Evolutionary conservation across 257 asterid species (phyloP).

Genomic region (Cruciata laevipes): DNA sequence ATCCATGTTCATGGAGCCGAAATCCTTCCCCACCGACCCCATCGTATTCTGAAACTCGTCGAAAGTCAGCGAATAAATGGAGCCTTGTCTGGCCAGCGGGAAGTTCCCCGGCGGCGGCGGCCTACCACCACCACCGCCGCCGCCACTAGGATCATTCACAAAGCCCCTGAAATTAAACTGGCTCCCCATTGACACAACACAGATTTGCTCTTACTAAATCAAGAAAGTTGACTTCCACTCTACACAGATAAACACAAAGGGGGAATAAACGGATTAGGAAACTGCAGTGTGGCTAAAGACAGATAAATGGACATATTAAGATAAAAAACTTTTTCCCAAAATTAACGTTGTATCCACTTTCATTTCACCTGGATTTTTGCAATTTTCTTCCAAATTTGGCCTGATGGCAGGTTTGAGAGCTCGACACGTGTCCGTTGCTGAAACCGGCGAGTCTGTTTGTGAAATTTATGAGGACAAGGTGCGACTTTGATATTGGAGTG

Average conservation of each 20-base stretch:
- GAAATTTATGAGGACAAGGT: background rate
- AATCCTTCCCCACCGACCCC: slow-evolving; percentile 65
- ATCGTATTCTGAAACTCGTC: slow-evolving; percentile 79
- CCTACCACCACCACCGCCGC: slow-evolving; percentile 34
- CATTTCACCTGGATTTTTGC: slow-evolving; percentile 17
- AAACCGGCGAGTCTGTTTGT: background rate
- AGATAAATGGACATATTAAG: background rate
- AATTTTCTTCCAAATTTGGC: slow-evolving; percentile 1
- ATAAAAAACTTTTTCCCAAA: background rate
- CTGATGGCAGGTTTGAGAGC: slow-evolving; percentile 2
- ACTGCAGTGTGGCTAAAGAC: background rate
- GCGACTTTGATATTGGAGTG: background rate
- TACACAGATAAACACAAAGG: background rate
- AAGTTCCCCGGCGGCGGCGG: slow-evolving; percentile 34
- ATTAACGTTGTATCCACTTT: background rate
- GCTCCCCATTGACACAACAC: slow-evolving; percentile 49
- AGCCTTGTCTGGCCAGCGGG: slow-evolving; percentile 57
- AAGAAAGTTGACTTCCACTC: slow-evolving; percentile 9
- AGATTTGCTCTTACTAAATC: slow-evolving; percentile 22
- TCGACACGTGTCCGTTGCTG: slow-evolving; percentile 21
- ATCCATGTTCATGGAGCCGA: slow-evolving; percentile 99
- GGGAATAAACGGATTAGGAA: background rate
- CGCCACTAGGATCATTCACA: slow-evolving; percentile 39
- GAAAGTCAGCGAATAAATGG: slow-evolving; percentile 79
- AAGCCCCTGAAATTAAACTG: slow-evolving; percentile 60